Evolutionary conservation across 2,329 filamentous ascomycete genomes (phyloP).

Genomic region (Aspergillus awamori): DNA sequence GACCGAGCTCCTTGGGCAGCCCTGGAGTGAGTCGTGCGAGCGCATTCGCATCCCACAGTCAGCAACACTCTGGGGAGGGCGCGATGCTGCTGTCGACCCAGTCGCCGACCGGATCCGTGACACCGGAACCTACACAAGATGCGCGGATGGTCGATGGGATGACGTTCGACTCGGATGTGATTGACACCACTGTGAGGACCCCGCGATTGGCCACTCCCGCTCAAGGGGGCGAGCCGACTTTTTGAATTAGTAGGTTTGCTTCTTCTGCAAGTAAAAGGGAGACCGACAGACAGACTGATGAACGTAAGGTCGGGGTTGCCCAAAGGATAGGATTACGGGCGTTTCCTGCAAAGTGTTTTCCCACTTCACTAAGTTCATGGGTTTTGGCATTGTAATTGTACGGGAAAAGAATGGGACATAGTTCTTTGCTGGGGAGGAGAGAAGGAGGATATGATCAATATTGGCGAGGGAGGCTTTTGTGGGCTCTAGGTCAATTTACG

Average conservation of each 20-base stretch:
- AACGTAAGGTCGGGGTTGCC: not conserved
- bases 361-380: not conserved
- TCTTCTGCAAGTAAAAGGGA: too few species aligned
- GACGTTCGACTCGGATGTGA: slow-evolving; percentile 62
- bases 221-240: slow-evolving; percentile 7
- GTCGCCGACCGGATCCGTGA: slow-evolving; percentile 41
- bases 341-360: not conserved
- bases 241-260: not conserved
- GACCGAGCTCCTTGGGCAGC: slow-evolving; percentile 46
- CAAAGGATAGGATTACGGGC: not conserved
- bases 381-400: slow-evolving; percentile 2
- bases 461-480: not conserved
- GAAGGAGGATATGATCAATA: not conserved
- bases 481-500: not conserved
- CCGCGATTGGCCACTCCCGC: slow-evolving; percentile 54
- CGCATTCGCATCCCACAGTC: slow-evolving; percentile 27
- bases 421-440: not conserved
- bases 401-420: not conserved
- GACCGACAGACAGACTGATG: too few species aligned
- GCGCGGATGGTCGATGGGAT: slow-evolving; percentile 70
- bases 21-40: slow-evolving; percentile 39
- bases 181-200: slow-evolving; percentile 66
- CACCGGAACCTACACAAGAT: slow-evolving; percentile 52
- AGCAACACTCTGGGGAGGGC: slow-evolving; percentile 36
- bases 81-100: slow-evolving; percentile 45